Evolutionary conservation across 83 land plant species (phyloP).

Genomic region (Picea abies): DNA sequence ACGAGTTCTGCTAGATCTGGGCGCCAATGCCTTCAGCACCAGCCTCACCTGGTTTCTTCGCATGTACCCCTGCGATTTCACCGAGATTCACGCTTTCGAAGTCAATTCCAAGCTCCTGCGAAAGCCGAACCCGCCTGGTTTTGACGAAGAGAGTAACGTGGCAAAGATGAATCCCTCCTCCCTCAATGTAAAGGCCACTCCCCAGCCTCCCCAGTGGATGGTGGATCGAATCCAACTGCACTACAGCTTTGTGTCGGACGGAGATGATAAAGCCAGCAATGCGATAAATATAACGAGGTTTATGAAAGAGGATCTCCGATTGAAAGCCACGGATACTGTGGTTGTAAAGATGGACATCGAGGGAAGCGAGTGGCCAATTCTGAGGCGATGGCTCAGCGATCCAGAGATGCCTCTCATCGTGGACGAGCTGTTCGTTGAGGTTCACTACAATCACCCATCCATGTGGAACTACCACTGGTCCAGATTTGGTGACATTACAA

Average conservation of each 20-base stretch:
- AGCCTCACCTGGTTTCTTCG: slow-evolving; percentile 33
- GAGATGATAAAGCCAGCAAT: slow-evolving; percentile 5
- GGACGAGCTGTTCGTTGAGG: no score
- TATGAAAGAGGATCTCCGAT: slow-evolving; percentile 33
- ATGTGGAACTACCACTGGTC: no score
- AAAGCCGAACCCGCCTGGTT: slow-evolving; percentile 7
- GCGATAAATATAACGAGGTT: slow-evolving; percentile 26
- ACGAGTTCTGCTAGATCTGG: slow-evolving; percentile 31
- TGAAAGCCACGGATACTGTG: slow-evolving; percentile 21
- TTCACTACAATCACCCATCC: no score
- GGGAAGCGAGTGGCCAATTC: no score
- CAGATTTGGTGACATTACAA: no score
- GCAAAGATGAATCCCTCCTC: not conserved
- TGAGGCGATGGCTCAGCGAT: no score
- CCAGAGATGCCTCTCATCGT: no score
- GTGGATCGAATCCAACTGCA: slow-evolving; percentile 19
- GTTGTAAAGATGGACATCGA: slow-evolving; percentile 12
- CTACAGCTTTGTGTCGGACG: slow-evolving; percentile 18
- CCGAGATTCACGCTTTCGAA: slow-evolving; percentile 40
- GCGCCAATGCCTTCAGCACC: slow-evolving; percentile 28
- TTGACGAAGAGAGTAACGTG: slow-evolving; percentile 20
- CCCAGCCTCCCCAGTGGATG: slow-evolving; percentile 30
- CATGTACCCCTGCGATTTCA: slow-evolving; percentile 45
- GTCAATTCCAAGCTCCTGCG: not conserved
- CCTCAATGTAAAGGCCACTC: slow-evolving; percentile 1